Evolutionary conservation across 2,329 filamentous ascomycete species (phyloP).

Genomic region (Domatiomyces catenatus): DNA sequence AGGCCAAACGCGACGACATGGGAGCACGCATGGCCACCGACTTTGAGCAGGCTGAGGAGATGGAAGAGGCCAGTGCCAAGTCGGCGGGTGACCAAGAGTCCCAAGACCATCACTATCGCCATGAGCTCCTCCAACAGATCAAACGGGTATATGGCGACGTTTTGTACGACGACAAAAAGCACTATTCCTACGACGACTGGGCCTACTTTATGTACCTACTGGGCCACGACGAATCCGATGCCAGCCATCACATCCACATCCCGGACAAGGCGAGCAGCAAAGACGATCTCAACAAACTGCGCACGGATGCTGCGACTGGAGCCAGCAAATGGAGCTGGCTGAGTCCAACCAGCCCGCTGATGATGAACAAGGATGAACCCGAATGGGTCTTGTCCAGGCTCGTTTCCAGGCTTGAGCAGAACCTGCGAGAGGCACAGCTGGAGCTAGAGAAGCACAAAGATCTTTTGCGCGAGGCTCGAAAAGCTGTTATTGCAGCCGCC

Average conservation of each 20-base stretch:
- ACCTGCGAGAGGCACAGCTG: conserved; percentile 14
- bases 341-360: conserved; percentile 24
- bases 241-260: conserved; percentile 19
- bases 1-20: conserved; percentile 1
- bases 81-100: conserved; percentile 29
- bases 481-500: neutral
- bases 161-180: conserved; percentile 20
- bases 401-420: conserved; percentile 25
- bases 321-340: conserved; percentile 27
- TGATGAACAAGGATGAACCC: conserved; percentile 28
- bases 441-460: neutral
- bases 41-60: conserved; percentile 28
- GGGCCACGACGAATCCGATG: conserved; percentile 29
- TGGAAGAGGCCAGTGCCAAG: conserved; percentile 27
- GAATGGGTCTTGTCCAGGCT: conserved; percentile 29
- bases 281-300: neutral
- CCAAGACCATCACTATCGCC: conserved; percentile 30
- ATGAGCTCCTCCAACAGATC: conserved; percentile 25
- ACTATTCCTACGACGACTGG: conserved; percentile 31
- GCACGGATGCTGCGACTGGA: neutral
- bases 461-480: neutral
- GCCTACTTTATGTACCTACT: conserved; percentile 35
- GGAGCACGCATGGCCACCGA: conserved; percentile 24
- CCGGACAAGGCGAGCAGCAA: neutral
- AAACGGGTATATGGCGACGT: conserved; percentile 26